These are phyloP conservation scores for Quaeritorhiza haematococci DNA, from an alignment of 371 early-diverging fungal species.

Conservation along the genomic window DNA sequence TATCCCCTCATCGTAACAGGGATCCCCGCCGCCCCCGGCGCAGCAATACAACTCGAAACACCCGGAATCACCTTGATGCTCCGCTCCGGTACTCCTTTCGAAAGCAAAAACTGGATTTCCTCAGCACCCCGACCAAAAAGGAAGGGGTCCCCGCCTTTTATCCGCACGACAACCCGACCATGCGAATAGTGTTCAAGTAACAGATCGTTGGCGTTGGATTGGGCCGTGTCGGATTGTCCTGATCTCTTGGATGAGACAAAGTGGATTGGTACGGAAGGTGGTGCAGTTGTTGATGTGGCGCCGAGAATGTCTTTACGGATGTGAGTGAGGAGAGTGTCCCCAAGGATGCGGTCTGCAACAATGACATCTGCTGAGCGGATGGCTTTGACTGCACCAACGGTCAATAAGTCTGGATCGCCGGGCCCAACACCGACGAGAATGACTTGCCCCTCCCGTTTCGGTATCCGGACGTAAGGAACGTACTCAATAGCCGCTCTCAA, in stretches of 20 bases:
- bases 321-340: conserved; percentile 56
- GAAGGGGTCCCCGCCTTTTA: conserved; percentile 88
- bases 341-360: conserved; percentile 76
- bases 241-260: conserved; percentile 60
- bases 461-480: too few species aligned
- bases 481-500: too few species aligned
- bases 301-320: too few species aligned
- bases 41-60: conserved; percentile 67
- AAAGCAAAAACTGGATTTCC: conserved; percentile 44
- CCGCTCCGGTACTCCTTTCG: too few species aligned
- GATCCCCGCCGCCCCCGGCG: conserved; percentile 63
- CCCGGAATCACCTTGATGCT: conserved; percentile 66
- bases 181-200: conserved; percentile 61
- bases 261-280: neutral
- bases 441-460: too few species aligned
- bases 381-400: conserved; percentile 60
- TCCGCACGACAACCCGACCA: conserved; percentile 70
- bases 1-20: conserved; percentile 80
- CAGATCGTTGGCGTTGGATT: conserved; percentile 69
- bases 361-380: conserved; percentile 71
- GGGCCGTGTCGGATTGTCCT: conserved; percentile 72
- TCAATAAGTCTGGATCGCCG: conserved; percentile 77
- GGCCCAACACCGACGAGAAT: conserved; percentile 83
- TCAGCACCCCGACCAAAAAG: conserved; percentile 90
- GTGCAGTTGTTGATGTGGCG: conserved; percentile 46